These are phyloP conservation scores for Ceratobasidium sp. DNA, from an alignment of 1,284 basidiomycete genomes.

Conservation along the genomic window DNA sequence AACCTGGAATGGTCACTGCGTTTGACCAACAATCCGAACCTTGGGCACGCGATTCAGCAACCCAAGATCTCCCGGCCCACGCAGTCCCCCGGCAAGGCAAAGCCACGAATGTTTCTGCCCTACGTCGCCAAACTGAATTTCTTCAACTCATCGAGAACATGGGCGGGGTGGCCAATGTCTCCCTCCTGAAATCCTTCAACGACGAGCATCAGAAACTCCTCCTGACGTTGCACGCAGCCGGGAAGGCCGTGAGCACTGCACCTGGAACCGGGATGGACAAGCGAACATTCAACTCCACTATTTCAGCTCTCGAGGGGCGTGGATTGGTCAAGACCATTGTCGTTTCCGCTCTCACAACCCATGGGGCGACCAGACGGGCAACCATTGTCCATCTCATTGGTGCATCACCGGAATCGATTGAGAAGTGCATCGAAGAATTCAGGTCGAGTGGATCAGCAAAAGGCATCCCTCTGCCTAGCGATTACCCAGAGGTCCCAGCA, in stretches of 20 bases:
- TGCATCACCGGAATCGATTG: slow-evolving; percentile 59
- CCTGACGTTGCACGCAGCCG: slow-evolving; percentile 60
- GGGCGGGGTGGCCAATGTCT: slow-evolving; percentile 69
- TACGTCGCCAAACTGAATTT: slow-evolving; percentile 78
- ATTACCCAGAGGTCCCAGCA: slow-evolving; percentile 4
- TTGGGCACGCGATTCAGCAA: not conserved
- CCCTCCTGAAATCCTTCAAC: slow-evolving; percentile 66
- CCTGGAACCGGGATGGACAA: slow-evolving; percentile 73
- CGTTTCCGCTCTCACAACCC: slow-evolving; percentile 61
- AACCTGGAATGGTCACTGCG: not conserved
- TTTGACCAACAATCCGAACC: not conserved
- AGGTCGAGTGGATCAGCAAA: slow-evolving; percentile 14
- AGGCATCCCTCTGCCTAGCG: not conserved
- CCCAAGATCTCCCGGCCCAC: not conserved
- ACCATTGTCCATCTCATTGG: slow-evolving; percentile 68
- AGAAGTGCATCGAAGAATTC: slow-evolving; percentile 46
- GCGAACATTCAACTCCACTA: slow-evolving; percentile 66
- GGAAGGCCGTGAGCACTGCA: slow-evolving; percentile 70
- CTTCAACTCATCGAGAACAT: slow-evolving; percentile 65
- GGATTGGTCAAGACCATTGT: slow-evolving; percentile 70
- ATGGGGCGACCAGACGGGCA: slow-evolving; percentile 59
- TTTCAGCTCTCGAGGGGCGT: slow-evolving; percentile 65
- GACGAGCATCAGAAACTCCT: slow-evolving; percentile 68
- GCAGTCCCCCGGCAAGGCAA: not conserved
- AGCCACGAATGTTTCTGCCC: slow-evolving; percentile 65